These are phyloP conservation scores for Pichia sp. DNA, from an alignment of 1,139 yeast genomes.

Conservation along the genomic window DNA sequence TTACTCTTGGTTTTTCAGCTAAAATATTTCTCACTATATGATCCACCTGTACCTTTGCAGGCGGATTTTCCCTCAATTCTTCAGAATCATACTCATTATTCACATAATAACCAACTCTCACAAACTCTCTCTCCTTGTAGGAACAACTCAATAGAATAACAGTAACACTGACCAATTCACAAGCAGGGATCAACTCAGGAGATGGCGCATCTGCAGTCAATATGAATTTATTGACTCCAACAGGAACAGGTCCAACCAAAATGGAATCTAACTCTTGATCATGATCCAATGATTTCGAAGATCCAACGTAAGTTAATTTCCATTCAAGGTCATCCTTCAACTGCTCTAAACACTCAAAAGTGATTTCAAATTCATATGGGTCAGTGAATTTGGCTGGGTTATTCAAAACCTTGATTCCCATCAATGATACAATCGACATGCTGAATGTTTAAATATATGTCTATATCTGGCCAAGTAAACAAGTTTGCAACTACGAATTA, in stretches of 20 bases:
- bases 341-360: conserved; percentile 93
- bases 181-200: conserved; percentile 91
- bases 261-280: conserved; percentile 95
- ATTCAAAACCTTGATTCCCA: conserved; percentile 86
- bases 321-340: conserved; percentile 91
- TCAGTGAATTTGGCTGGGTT: conserved; percentile 94
- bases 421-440: conserved; percentile 86
- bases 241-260: conserved; percentile 96
- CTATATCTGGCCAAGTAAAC: too few relatives aligned
- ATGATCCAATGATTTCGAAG: conserved; percentile 85
- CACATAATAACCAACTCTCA: conserved; percentile 93
- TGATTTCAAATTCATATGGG: conserved; percentile 92
- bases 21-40: conserved; percentile 89
- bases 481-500: too few relatives aligned
- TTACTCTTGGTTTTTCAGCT: conserved; percentile 96
- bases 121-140: conserved; percentile 89
- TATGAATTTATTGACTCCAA: conserved; percentile 88
- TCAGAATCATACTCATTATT: conserved; percentile 94
- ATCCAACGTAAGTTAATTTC: conserved; percentile 95
- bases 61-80: conserved; percentile 90
- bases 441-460: too few relatives aligned
- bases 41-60: conserved; percentile 87
- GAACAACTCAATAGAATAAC: conserved; percentile 89
- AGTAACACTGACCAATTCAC: conserved; percentile 90
- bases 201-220: conserved; percentile 96